Conservation (phyloP, 208 protist genomes). For the Leptomonas seymouri region DNA sequence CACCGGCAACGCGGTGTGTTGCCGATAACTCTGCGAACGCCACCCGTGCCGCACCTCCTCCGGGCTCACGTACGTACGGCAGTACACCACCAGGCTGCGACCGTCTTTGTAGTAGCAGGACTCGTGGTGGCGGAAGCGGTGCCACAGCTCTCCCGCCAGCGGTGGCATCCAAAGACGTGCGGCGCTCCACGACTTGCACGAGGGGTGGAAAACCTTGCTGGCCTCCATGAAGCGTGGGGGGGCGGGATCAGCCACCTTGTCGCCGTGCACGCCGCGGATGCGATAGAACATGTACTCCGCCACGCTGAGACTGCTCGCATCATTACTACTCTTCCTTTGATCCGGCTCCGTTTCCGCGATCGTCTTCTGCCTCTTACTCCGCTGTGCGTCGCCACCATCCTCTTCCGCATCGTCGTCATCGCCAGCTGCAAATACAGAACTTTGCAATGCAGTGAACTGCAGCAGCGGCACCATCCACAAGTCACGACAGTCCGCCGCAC, state of each 20-base stretch:
- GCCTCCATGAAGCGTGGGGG: conserved; percentile 58
- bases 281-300: conserved; percentile 45
- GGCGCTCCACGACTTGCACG: conserved; percentile 26
- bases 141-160: conserved; percentile 60
- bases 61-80: conserved; percentile 34
- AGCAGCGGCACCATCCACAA: conserved; percentile 53
- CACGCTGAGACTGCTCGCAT: background rate
- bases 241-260: conserved; percentile 42
- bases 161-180: conserved; percentile 70
- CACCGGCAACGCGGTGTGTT: conserved; percentile 18
- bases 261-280: conserved; percentile 52
- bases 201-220: conserved; percentile 68
- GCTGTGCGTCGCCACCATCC: background rate
- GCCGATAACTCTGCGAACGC: conserved; percentile 36
- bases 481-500: conserved; percentile 43
- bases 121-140: conserved; percentile 61
- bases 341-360: too few species aligned
- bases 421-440: background rate
- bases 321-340: background rate
- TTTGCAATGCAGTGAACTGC: conserved; percentile 19
- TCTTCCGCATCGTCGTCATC: conserved; percentile 23
- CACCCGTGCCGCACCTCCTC: conserved; percentile 22
- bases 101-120: conserved; percentile 35
- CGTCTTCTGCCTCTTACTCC: background rate
- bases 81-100: conserved; percentile 51